Evolutionary conservation across 371 early-diverging fungal species (phyloP).

Genomic region (Chytridiales sp.): DNA sequence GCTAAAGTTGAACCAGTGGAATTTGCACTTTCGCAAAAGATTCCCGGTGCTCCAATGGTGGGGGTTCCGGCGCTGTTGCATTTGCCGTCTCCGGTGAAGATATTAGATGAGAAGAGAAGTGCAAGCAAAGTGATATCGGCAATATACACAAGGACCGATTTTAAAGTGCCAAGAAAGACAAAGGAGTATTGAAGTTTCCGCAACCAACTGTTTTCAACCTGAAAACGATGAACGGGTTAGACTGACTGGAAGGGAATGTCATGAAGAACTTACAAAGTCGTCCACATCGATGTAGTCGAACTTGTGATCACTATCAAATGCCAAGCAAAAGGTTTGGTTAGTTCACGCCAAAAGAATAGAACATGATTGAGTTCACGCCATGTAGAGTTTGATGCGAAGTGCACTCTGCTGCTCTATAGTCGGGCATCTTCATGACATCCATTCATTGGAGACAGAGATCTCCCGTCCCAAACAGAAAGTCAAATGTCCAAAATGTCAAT

Average conservation of each 20-base stretch:
- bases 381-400: too few relatives aligned
- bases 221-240: neutral
- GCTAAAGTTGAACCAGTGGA: neutral
- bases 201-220: slow-evolving; percentile 28
- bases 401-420: too few relatives aligned
- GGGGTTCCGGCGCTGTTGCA: slow-evolving; percentile 5
- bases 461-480: too few relatives aligned
- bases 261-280: slow-evolving; percentile 55
- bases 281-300: slow-evolving; percentile 84
- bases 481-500: neutral
- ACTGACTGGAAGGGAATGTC: too few relatives aligned
- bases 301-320: slow-evolving; percentile 65
- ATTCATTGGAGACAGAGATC: too few relatives aligned
- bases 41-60: neutral
- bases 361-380: neutral
- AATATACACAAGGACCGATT: slow-evolving; percentile 65
- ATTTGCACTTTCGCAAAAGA: neutral
- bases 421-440: too few relatives aligned
- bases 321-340: slow-evolving; percentile 22
- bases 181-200: slow-evolving; percentile 52
- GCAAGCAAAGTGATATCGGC: slow-evolving; percentile 40
- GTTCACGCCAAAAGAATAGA: neutral
- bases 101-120: slow-evolving; percentile 6
- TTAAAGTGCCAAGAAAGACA: slow-evolving; percentile 66
- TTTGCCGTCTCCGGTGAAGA: neutral